Base-by-base conservation (phyloP, 352 stramenopile species). In the Phytophthora colocasiae region DNA sequence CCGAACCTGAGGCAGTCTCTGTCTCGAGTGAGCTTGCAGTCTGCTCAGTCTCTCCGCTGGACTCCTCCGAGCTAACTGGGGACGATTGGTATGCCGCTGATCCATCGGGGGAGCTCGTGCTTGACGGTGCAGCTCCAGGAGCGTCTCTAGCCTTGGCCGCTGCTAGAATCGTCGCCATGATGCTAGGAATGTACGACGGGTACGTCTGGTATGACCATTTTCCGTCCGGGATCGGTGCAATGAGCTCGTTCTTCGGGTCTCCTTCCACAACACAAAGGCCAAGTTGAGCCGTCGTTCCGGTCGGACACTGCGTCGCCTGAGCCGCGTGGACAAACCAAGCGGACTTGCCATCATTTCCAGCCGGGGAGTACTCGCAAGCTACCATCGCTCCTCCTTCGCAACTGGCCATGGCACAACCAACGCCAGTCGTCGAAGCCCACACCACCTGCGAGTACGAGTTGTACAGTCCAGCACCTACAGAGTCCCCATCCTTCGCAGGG, bases 401-500 rank as follows among this genome's bases (percentile, higher is more conserved):
- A 52, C 52, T 75, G 22, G 81, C 70, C 63, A 78, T 86, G 34
- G 73, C 81, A 63, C 85, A 93, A 40, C 85, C 85, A 15, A 93
- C 82, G 15, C 79, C 63, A 66, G 75, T 87, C 39, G 85, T 91
- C 38, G 71, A 62, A 6, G 81, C 66, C 85, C 85, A 93, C 14
- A 93, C 63, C 34, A 90, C 66, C 68, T 91, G 85, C 69, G 85
- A 85, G 71, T 93, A 93, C 61, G 82, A 79, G 60, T 85, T 88
- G 69, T 93, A 91, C 11, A 85, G 57, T 52, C 81, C 81, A 10
- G 75, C 69, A 47, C 85, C 85, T 10, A 93, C 79, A 1, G 61
- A 34, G 11, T 89, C 81, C 22, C 83, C 85, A 10, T 68, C 19
- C 9, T 44, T 38, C 43, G 48, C 50, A 4, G 69, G 69, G 1